Evolutionary conservation across 371 early-diverging fungal species (phyloP).

Genomic region (Rhizomucor miehei): DNA sequence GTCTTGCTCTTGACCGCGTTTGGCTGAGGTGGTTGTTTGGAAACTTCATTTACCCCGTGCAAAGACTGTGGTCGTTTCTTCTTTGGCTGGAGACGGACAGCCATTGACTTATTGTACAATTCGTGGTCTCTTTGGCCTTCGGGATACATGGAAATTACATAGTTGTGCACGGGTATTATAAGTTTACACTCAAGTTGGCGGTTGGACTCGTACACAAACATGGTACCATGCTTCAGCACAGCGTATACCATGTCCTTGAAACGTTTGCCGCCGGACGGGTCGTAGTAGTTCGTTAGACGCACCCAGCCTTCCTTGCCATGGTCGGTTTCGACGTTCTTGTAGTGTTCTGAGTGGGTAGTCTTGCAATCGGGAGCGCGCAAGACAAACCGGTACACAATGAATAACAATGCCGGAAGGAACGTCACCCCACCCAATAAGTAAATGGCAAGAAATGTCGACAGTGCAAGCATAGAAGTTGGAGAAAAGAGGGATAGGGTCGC

Average conservation of each 20-base stretch:
- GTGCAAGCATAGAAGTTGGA: conserved; percentile 9
- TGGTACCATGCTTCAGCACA: conserved; percentile 73
- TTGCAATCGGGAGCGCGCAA: conserved; percentile 2
- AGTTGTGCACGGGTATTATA: conserved; percentile 69
- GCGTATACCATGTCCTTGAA: conserved; percentile 56
- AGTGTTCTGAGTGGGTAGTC: conserved; percentile 5
- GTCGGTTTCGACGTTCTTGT: conserved; percentile 10
- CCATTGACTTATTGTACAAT: conserved; percentile 48
- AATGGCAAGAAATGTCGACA: conserved; percentile 17
- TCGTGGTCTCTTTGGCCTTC: conserved; percentile 51
- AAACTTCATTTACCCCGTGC: background rate
- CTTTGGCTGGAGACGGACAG: conserved; percentile 46
- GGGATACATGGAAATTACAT: conserved; percentile 64
- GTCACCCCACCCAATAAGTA: conserved; percentile 35
- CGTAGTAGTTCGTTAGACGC: conserved; percentile 27
- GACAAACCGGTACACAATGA: conserved; percentile 9
- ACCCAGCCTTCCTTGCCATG: conserved; percentile 38
- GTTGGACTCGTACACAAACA: conserved; percentile 81
- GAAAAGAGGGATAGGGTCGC: too few species aligned
- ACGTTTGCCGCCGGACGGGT: conserved; percentile 27
- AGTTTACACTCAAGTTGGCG: conserved; percentile 68
- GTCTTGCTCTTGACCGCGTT: conserved; percentile 6
- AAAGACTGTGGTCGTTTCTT: background rate
- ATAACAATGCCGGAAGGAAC: conserved; percentile 24
- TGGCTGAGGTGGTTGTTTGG: conserved; percentile 2